phyloP scores from a whole-genome alignment of 73 alveolate genomes.

The Tetrahymena borealis region DNA sequence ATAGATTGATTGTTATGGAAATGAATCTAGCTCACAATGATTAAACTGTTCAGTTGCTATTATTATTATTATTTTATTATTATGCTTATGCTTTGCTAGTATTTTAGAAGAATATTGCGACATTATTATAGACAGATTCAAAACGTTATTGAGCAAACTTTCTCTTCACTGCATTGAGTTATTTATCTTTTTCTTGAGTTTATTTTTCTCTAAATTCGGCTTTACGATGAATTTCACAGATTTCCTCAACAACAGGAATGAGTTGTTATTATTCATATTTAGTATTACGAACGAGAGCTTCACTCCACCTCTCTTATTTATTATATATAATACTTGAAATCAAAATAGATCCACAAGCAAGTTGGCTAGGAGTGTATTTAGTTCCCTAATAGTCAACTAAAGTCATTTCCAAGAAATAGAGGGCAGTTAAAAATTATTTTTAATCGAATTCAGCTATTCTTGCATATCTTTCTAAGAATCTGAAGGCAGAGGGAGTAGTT shows the following conservation, averaged over 20 bases:
- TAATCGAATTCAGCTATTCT: background rate
- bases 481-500: constrained; percentile 52
- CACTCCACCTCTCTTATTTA: background rate
- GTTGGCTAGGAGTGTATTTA: background rate
- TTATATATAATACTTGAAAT: background rate
- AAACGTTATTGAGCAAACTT: background rate
- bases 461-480: constrained; percentile 52
- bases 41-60: background rate
- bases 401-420: background rate
- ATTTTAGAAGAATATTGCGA: background rate
- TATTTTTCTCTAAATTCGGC: background rate
- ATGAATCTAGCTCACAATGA: too few species aligned
- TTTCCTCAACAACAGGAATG: background rate
- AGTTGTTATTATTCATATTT: background rate
- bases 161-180: background rate
- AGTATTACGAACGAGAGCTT: background rate
- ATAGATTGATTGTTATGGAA: too few species aligned
- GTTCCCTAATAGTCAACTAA: background rate
- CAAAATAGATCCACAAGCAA: background rate
- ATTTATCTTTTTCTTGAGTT: background rate
- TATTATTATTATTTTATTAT: background rate
- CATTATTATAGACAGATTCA: background rate
- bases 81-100: background rate
- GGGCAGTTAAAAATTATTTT: background rate
- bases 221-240: background rate